Evolutionary conservation across 768 basidiomycete species (phyloP).

Genomic region (Lactarius psammicola): DNA sequence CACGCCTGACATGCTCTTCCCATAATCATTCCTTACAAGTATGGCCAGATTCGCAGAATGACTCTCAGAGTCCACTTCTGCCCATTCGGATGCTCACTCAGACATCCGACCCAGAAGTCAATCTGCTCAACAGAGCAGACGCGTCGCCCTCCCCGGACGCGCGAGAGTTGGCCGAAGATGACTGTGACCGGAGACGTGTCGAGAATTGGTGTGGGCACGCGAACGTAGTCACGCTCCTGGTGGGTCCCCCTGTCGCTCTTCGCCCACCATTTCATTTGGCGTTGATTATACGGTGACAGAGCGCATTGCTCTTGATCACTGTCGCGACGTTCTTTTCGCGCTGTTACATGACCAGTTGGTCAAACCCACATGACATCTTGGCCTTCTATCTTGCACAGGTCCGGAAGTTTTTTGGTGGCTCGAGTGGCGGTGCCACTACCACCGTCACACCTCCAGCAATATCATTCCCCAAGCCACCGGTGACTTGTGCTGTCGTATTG

Average conservation of each 20-base stretch:
- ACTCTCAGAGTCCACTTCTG: neutral
- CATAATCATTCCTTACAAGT: neutral
- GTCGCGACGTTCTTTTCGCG: slow-evolving; percentile 1
- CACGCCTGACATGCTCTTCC: neutral
- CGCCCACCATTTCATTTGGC: neutral
- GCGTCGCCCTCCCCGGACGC: neutral
- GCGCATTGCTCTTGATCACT: neutral
- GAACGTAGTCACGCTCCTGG: slow-evolving; percentile 8
- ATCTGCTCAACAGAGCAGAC: neutral
- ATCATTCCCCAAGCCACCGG: neutral
- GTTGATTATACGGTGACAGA: slow-evolving; percentile 2
- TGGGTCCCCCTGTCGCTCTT: neutral
- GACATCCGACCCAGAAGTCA: neutral
- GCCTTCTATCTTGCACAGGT: neutral
- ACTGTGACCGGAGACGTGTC: neutral
- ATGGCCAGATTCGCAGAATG: neutral
- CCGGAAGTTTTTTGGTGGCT: neutral
- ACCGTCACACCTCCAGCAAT: neutral
- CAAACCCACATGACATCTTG: neutral
- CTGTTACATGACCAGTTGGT: neutral
- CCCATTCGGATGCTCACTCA: neutral
- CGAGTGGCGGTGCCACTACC: neutral
- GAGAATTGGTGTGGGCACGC: neutral
- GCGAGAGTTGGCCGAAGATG: neutral
- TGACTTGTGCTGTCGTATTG: neutral